These are phyloP conservation scores for Mycena amicta DNA, from an alignment of 768 basidiomycete genomes.

Conservation along the genomic window DNA sequence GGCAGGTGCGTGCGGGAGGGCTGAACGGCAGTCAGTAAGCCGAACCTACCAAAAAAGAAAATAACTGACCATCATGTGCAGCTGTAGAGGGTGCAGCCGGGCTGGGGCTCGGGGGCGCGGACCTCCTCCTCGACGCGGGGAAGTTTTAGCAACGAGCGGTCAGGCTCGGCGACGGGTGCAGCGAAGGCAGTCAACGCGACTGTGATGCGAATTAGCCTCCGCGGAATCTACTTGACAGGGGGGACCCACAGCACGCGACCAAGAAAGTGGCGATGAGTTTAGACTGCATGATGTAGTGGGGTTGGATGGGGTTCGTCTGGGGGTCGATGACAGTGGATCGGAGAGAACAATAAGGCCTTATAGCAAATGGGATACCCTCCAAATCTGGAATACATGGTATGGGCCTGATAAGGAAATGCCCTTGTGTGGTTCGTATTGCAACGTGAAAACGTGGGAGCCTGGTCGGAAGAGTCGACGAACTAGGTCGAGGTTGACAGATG, in stretches of 20 bases:
- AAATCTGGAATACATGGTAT: not conserved
- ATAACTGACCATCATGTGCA: conserved; percentile 5
- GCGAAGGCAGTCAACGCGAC: conserved; percentile 20
- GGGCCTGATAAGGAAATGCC: not conserved
- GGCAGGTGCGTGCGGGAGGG: not conserved
- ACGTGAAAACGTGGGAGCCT: too few species aligned
- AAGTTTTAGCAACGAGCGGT: not conserved
- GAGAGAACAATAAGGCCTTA: conserved; percentile 6
- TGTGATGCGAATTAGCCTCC: conserved; percentile 6
- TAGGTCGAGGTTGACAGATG: too few species aligned
- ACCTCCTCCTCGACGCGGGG: conserved; percentile 7
- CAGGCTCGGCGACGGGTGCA: conserved; percentile 12
- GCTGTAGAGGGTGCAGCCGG: conserved; percentile 20
- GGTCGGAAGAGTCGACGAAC: too few species aligned
- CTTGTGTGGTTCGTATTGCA: not conserved
- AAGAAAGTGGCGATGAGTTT: conserved; percentile 15
- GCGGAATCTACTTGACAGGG: not conserved
- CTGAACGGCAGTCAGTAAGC: not conserved
- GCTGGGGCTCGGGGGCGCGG: conserved; percentile 1
- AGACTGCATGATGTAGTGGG: conserved; percentile 16
- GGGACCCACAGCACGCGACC: conserved; percentile 17
- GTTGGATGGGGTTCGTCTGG: conserved; percentile 6
- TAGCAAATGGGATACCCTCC: not conserved
- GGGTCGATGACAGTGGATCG: conserved; percentile 12
- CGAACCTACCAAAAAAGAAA: not conserved